A percentile compares a stretch with the other conserved stretches of the same genome.
phyloP scores from a whole-genome alignment of 2,329 filamentous ascomycete genomes.

The Penicillium hordei region DNA sequence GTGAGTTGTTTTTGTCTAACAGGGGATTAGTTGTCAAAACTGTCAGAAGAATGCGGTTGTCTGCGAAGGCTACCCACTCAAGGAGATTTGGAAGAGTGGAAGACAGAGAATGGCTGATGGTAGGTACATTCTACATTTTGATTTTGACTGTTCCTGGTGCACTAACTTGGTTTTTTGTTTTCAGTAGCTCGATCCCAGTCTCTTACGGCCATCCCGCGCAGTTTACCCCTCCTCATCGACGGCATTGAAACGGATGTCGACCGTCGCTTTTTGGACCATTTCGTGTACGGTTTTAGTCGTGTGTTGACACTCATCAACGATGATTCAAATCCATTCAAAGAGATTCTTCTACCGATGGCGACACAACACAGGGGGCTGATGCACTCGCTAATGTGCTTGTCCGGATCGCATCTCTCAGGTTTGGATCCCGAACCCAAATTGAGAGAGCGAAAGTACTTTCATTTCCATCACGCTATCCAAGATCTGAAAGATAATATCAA shows the following conservation, averaged over 20 bases:
- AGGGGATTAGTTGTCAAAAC: slow-evolving; percentile 55
- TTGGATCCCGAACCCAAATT: slow-evolving; percentile 52
- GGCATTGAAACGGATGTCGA: slow-evolving; percentile 80
- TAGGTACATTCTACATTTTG: slow-evolving; percentile 27
- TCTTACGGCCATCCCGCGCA: slow-evolving; percentile 41
- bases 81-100: slow-evolving; percentile 83
- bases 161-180: slow-evolving; percentile 6
- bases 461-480: slow-evolving; percentile 49
- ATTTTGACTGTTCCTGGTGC: slow-evolving; percentile 6
- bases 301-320: slow-evolving; percentile 81
- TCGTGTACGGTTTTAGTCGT: slow-evolving; percentile 73
- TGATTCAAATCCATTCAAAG: slow-evolving; percentile 79
- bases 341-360: slow-evolving; percentile 78
- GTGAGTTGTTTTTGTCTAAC: slow-evolving; percentile 5
- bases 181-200: slow-evolving; percentile 34
- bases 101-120: slow-evolving; percentile 71
- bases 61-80: slow-evolving; percentile 86
- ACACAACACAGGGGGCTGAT: slow-evolving; percentile 77
- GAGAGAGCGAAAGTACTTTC: slow-evolving; percentile 55
- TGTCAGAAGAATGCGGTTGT: slow-evolving; percentile 92
- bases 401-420: slow-evolving; percentile 69
- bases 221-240: slow-evolving; percentile 65
- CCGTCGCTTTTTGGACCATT: slow-evolving; percentile 78
- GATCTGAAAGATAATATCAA: slow-evolving; percentile 44
- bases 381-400: slow-evolving; percentile 84